Evolutionary conservation across 345 rosid species (phyloP), one percentile per base, ranked within the genome.

Genomic region (Populus ilicifolia): DNA sequence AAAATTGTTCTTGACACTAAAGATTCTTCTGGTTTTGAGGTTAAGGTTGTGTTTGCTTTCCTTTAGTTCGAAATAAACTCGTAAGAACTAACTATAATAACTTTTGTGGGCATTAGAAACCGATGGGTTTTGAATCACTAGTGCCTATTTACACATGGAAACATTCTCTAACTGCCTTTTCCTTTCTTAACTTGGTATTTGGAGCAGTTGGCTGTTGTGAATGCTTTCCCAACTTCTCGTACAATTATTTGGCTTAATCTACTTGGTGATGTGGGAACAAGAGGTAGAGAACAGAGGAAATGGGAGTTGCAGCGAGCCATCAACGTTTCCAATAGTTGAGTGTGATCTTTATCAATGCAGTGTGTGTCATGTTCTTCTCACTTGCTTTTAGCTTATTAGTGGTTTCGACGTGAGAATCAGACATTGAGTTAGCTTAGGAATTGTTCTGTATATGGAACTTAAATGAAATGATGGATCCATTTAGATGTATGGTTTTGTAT

Each of bases 171-270:
- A 13, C 20, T 35, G 38, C 69, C 20, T 39, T 48, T 13, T 33
- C 29, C 59, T 21, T 25, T 69, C 50, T 70, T 59, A 66, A 36
- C 75, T 59, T 75, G 65, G 30, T 46, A 67, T 27, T 61, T 73
- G 79, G 66, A 56, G 81, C n/a, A 50, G 64, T 64, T 77, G 75
- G 77, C 75, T 66, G 38, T 63, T 63, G 67, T 67, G n/a, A n/a
- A 66, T 30, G 23, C 59, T n/a, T 72, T 14, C 66, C 23, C 16
- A 50, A 43, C 38, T 46, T 30, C 43, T 36, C 41, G 46, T 43
- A 3, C 25, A 61, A 13, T 33, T 70, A 23, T 46, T 29, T 43
- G 33, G 62, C 44, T 4, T n/a, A 30, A 46, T 73, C 50, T 29
- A 18, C 64, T 62, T n/a, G 72, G 17, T 71, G 36, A 36, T 50